phyloP scores from a whole-genome alignment of 768 basidiomycete species.

The Sarcomyxa edulis region DNA sequence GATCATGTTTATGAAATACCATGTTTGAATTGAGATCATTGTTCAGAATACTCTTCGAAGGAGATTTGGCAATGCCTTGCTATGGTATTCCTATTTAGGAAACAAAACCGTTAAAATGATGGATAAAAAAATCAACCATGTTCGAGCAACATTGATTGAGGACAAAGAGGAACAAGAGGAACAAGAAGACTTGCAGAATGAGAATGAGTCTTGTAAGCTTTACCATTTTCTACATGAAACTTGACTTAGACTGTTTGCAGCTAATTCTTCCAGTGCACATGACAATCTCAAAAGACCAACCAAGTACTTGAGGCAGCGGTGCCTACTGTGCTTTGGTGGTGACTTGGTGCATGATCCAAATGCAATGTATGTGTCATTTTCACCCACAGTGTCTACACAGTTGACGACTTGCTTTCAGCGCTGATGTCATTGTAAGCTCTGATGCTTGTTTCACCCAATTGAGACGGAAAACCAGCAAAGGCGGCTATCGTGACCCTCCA shows the following conservation, averaged over 20 bases:
- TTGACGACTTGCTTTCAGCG: slow-evolving; percentile 8
- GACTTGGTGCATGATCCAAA: background rate
- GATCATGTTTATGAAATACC: too few species aligned
- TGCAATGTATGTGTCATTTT: background rate
- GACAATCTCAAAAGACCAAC: slow-evolving; percentile 1
- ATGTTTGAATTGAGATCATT: background rate
- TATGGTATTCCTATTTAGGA: slow-evolving; percentile 23
- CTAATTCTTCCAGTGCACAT: too few species aligned
- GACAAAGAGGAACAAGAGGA: too few species aligned
- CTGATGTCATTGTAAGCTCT: slow-evolving; percentile 22
- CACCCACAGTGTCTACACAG: background rate
- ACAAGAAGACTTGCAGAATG: too few species aligned
- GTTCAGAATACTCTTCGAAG: slow-evolving; percentile 18
- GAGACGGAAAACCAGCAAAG: slow-evolving; percentile 7
- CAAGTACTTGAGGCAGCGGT: slow-evolving; percentile 5
- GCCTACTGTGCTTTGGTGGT: slow-evolving; percentile 8
- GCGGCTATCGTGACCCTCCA: background rate
- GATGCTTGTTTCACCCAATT: slow-evolving; percentile 32
- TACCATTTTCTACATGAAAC: too few species aligned
- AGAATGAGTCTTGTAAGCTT: too few species aligned
- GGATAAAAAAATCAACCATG: too few species aligned
- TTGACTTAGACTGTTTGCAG: too few species aligned
- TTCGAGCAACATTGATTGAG: too few species aligned
- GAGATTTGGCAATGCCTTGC: slow-evolving; percentile 18
- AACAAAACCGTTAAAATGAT: too few species aligned